Base-by-base conservation (phyloP, 768 basidiomycete species). In the Phylloporus sp. region DNA sequence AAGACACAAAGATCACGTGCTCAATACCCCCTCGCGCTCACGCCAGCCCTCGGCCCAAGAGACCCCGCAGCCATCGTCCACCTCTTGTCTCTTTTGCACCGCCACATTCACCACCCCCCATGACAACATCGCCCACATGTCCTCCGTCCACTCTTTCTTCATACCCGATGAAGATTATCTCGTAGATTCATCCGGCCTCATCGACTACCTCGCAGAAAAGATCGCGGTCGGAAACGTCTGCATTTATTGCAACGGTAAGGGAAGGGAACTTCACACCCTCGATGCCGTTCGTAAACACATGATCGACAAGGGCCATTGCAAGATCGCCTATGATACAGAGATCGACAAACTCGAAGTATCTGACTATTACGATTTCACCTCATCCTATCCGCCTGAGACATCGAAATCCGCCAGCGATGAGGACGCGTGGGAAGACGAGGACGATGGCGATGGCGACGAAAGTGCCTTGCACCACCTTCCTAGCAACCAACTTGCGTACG, bases 281-380 rank as follows among this genome's bases (percentile, higher is more conserved):
- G 86, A 91, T 4, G 95, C 94, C 1, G 93, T 90, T 5, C 75
- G 93, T 55, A 90, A 89, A 60, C 96, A 99, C 64, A 99, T 99
- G 96, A 51, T 80, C 32, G 94, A 94, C 73, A 98, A 98, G 70
- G 77, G 80, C 48, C 96, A 99, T 61, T 97, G 94, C 77, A 97
- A 96, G 69, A 81, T 99, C 53, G 86, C 90, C 0, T 98, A 95
- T 66, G 90, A 92, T 48, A 69, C 77, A 1, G 83, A 89, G 56
- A 61, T 71, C 31, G 91, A 97, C 60, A 79, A 82, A 33, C 78
- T 94, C 42, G 94, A 95, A 55, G 54, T 95, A 6, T 89, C 92
- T 0, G 94, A 97, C 55, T 97, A 75, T 62, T 99, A 98, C 70
- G 92, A 96, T 66, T 98, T 95, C 64, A 76, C 83, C 0, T 65